Percentiles rank a stretch among this genome's conserved stretches.
Conservation (phyloP, 202 grass and related monocot genomes). For the Tripidium arundinaceum region DNA sequence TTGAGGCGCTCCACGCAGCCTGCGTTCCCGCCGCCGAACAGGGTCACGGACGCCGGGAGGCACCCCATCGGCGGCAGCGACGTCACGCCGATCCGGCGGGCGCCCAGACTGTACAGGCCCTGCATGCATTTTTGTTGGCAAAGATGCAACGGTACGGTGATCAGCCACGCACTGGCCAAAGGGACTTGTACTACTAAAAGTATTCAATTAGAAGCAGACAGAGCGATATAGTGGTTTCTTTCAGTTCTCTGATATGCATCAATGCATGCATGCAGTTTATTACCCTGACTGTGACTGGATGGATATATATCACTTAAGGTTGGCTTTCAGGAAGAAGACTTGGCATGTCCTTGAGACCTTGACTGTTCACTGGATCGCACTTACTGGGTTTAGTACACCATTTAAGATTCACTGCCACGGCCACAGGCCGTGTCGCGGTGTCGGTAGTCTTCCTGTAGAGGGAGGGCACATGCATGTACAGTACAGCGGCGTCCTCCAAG, state of each 20-base stretch:
- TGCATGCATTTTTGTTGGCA: background rate
- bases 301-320: background rate
- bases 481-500: background rate
- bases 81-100: constrained; percentile 83
- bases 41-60: constrained; percentile 66
- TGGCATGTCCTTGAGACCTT: background rate
- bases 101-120: constrained; percentile 65
- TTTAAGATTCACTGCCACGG: constrained; percentile 10
- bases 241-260: background rate
- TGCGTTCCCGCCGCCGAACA: constrained; percentile 50
- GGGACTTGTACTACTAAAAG: too few relatives aligned
- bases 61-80: constrained; percentile 85
- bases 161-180: background rate
- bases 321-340: background rate
- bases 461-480: background rate
- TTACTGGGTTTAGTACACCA: constrained; percentile 1
- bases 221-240: background rate
- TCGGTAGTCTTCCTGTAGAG: background rate
- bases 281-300: background rate
- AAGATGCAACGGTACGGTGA: background rate
- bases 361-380: background rate
- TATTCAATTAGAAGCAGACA: background rate
- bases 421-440: background rate
- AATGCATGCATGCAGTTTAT: background rate
- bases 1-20: constrained; percentile 70